Base-by-base conservation (phyloP, 2,329 filamentous ascomycete genomes). In the Paramyrothecium roridum region DNA sequence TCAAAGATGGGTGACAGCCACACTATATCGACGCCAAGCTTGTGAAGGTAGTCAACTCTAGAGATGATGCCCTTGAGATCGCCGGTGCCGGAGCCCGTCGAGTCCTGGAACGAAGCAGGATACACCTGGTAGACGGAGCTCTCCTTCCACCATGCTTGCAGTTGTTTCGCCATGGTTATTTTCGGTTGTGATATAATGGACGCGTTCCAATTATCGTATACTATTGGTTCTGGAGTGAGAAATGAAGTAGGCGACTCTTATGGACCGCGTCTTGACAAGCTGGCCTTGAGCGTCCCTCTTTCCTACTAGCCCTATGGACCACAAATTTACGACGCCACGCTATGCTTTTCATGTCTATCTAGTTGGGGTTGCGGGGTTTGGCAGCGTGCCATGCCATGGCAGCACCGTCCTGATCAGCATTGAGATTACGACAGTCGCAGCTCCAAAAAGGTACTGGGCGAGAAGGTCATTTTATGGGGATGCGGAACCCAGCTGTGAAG, bases 51-150 rank as follows among this genome's bases (percentile, higher is more conserved):
- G 63, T 83, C 80, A 19, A 85, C 70, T 50, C 80, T 75, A 17
- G 77, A 78, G 51, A 83, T 82, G 60, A 85, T 82, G 40, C 83
- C 82, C 49, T 76, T 76, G n/a, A 85, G 68, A 57, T 85, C 82
- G 45, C 82, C 82, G 49, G 78, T 68, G 6, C 82, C 82, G 55
- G 81, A 77, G 45, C 78, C 80, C 20, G 79, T 83, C 46, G 78
- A 79, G 65, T 85, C 82, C 58, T 82, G 78, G 71, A 85, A 86
- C 23, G 80, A 83, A n/a, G 83, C 78, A 2, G 82, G 81, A 64
- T 85, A 86, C 58, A 86, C 79, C 59, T 86, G 82, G 64, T 86
- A 86, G 21, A 85, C 80, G 11, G 79, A 75, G 52, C 76, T 78
- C 65, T 85, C 81, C 61, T 85, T 84, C 83, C 83, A 86, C 82